Base-by-base conservation (phyloP, 306 rosid species). In the Quercus engelmannii region DNA sequence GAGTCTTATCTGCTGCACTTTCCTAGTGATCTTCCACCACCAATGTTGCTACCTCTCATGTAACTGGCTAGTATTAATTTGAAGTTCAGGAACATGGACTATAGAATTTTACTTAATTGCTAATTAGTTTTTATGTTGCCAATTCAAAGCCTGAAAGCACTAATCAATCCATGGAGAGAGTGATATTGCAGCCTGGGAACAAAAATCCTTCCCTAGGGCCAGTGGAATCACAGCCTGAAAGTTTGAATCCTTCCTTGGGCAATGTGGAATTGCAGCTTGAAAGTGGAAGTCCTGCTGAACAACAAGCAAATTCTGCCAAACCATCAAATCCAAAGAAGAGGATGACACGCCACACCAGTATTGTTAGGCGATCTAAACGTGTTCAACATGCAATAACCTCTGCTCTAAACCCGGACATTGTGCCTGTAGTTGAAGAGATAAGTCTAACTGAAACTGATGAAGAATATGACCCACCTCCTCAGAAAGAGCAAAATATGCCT, bases 311-410 rank as follows among this genome's bases (percentile, higher is more conserved):
- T 58, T 3, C 74, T 54, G 23, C 80, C 58, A 21, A 79, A 57
- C 26, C 12, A 19, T n/a, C 54, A 21, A 56, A 56, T 59, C 68
- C 78, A 31, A 85, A 28, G 74, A 85, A 83, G 69, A 85, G 52
- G 20, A 20, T 83, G 62, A 80, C 62, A 61, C 15, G 3, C 33
- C 11, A 4, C 14, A 6, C 54, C 15, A 5, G 69, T 8, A 18
- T 11, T 74, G 82, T 83, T 70, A 87, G 97, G 84, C 90, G 94
- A 55, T 94, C 93, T 5, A 54, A 71, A 7, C 94, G 93, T 51
- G 72, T 93, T 46, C 87, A 62, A 69, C 81, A 86, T 54, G 55
- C 77, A 0, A 35, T 41, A 69, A 49, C 19, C 15, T 64, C 68
- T 25, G 15, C 82, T 56, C 38, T 28, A 35, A 81, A 46, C 13